Evolutionary conservation across 2,329 filamentous ascomycete species (phyloP).

Genomic region (Aspergillus pseudoviridinutans): DNA sequence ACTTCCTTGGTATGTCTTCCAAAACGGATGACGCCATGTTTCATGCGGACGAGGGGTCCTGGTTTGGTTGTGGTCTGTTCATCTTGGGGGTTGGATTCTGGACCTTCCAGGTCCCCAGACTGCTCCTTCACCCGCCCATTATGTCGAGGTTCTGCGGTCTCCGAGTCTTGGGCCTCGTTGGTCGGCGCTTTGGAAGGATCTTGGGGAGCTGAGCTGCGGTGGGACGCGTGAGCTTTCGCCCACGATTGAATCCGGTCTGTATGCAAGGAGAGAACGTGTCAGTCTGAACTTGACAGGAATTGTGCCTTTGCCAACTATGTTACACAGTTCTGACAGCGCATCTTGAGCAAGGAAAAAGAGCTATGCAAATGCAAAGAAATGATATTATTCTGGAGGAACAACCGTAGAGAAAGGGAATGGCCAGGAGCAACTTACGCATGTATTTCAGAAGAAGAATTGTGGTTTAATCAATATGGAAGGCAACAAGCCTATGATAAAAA

Average conservation of each 20-base stretch:
- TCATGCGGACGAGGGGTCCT: slow-evolving; percentile 24
- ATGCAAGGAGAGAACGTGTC: slow-evolving; percentile 1
- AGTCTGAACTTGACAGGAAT: not conserved
- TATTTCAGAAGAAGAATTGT: slow-evolving; percentile 25
- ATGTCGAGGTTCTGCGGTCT: slow-evolving; percentile 10
- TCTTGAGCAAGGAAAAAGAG: not conserved
- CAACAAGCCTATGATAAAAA: not conserved
- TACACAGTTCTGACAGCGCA: not conserved
- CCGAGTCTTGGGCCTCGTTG: not conserved
- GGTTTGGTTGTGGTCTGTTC: slow-evolving; percentile 19
- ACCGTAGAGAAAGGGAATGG: not conserved
- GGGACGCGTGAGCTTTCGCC: slow-evolving; percentile 39
- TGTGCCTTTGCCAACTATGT: not conserved
- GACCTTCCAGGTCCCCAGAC: slow-evolving; percentile 13
- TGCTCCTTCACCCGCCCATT: slow-evolving; percentile 29
- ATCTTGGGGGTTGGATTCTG: slow-evolving; percentile 13
- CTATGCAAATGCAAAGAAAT: not conserved
- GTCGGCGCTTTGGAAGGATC: not conserved
- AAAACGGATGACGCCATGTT: slow-evolving; percentile 30
- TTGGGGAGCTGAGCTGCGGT: slow-evolving; percentile 10
- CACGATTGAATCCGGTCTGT: slow-evolving; percentile 37
- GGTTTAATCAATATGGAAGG: not conserved
- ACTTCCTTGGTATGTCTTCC: slow-evolving; percentile 31
- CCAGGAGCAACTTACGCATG: slow-evolving; percentile 28
- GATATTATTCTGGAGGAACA: not conserved